Conservation (phyloP, 768 basidiomycete species). For the Boletus rex-veris region DNA sequence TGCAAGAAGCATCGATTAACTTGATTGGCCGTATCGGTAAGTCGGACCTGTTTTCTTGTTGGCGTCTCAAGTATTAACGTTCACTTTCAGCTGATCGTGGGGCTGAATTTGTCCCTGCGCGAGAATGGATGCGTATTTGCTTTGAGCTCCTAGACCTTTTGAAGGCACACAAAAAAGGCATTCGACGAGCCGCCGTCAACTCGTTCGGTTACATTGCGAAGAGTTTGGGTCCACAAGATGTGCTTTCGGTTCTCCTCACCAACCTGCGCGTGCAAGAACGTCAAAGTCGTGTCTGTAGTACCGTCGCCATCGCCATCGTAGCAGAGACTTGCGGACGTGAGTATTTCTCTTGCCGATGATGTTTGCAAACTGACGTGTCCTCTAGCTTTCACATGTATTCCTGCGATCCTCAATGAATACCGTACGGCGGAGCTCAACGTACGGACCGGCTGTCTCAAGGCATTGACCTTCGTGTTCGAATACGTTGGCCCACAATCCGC, state of each 20-base stretch:
- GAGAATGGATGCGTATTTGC: constrained; percentile 99
- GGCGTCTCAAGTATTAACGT: constrained; percentile 3
- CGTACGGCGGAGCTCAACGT: constrained; percentile 98
- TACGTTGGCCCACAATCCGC: constrained; percentile 97
- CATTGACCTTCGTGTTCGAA: constrained; percentile 98
- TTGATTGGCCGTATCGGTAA: constrained; percentile 93
- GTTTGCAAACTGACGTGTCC: constrained; percentile 10
- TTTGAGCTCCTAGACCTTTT: constrained; percentile 95
- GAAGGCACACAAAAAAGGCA: constrained; percentile 99
- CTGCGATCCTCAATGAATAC: constrained; percentile 97
- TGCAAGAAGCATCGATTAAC: constrained; percentile 99
- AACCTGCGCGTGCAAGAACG: constrained; percentile 98
- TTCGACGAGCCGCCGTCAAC: constrained; percentile 97
- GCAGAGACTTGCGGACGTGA: constrained; percentile 85
- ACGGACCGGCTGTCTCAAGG: constrained; percentile 97
- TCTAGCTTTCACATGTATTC: constrained; percentile 94
- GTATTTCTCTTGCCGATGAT: constrained; percentile 11
- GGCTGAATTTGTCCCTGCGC: constrained; percentile 95
- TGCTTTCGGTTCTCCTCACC: constrained; percentile 90
- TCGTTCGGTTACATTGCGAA: constrained; percentile 99
- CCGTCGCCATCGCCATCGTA: constrained; percentile 95
- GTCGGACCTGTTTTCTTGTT: background rate
- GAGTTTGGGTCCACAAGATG: constrained; percentile 98
- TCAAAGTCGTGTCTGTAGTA: constrained; percentile 97
- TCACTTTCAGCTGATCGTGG: constrained; percentile 80